Evolutionary conservation across 176 grass and related monocot species (phyloP), one percentile per base, ranked within the genome.

Genomic region (Oryza brachyantha): DNA sequence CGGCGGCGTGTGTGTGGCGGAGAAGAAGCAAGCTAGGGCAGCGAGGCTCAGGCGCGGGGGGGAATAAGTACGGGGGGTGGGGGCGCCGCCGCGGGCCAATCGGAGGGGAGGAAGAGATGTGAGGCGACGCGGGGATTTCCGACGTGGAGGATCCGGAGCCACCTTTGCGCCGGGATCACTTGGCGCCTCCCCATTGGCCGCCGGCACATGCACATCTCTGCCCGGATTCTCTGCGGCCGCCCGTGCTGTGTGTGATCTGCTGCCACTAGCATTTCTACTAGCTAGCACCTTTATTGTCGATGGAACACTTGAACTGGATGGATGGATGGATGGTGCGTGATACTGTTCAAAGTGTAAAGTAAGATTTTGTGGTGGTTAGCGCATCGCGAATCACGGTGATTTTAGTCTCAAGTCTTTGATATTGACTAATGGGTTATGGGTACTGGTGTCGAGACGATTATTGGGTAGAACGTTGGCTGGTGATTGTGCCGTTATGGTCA

Each of bases 81-180:
- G 7, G 12, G 4, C 3, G 65, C n/a, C n/a, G n/a, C n/a, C 17
- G 74, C 38, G 41, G 41, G 72, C 79, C 76, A 80, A 84, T 88
- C 54, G 59, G 71, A 65, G 59, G 0, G 59, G 65, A 38, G 77
- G 42, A 39, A 89, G 24, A 81, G 77, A 81, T 81, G 38, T 85
- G 87, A 81, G 52, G 39, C 39, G 82, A 85, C 50, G 72, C 65
- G 72, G 36, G 72, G 58, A 26, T 81, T 81, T 64, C 82, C 77
- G 84, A 85, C 87, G 87, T 89, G 87, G 87, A 48, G 37, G 77
- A 81, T 85, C 66, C 72, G 37, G 71, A 81, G 66, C 87, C 87
- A 89, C 82, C 77, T 81, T 81, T 81, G 43, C 36, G 13, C 13
- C 28, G 10, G 32, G 77, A 85, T 81, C 77, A 42, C 60, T 77